Evolutionary conservation across 352 stramenopile species (phyloP), one percentile per base, ranked within the genome.

Genomic region (Pythium pyrilobum): DNA sequence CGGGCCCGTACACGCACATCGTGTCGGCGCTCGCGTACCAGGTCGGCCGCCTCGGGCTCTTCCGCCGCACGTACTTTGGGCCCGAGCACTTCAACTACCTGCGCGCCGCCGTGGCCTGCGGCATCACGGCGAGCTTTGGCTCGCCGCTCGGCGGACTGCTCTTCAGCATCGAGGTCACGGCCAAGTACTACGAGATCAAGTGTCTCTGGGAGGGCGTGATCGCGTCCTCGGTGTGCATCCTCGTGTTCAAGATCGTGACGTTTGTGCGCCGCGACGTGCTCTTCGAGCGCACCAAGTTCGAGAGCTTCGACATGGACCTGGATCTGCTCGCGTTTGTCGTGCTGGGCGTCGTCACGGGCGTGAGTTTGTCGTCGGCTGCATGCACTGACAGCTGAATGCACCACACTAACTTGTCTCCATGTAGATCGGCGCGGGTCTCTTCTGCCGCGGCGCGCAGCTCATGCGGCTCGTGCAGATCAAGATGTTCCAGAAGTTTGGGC

Each of bases 151-250:
- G 83, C 7, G 81, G 83, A 6, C 73, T 94, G 10, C 58, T 94
- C 4, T 94, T 87, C 60, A 90, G 81, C 34, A 92, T 94, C 27
- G 84, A 94, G 64, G 84, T 94, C 27, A 91, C 81, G 3, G 81
- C 81, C 5, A 84, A 80, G 29, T 90, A 87, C 48, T 94, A 92
- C 59, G 79, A 89, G 54, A 89, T 94, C 63, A 87, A 87, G 58
- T 89, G 75, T 15, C 66, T 92, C 8, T 92, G 82, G 82, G 80
- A 91, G 59, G 77, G 80, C 15, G 77, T 91, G 24, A 92, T 92
- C 52, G 80, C 76, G 52, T 88, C 82, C 11, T 87, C 78, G 5
- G 69, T 89, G 42, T 91, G 77, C 33, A 84, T 92, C 34, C 56
- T 92, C 16, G 72, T 89, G 6, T 92, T 85, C 56, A 79, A 81